Base-by-base conservation (phyloP, 2,329 filamentous ascomycete genomes). In the Xylaria sp. region DNA sequence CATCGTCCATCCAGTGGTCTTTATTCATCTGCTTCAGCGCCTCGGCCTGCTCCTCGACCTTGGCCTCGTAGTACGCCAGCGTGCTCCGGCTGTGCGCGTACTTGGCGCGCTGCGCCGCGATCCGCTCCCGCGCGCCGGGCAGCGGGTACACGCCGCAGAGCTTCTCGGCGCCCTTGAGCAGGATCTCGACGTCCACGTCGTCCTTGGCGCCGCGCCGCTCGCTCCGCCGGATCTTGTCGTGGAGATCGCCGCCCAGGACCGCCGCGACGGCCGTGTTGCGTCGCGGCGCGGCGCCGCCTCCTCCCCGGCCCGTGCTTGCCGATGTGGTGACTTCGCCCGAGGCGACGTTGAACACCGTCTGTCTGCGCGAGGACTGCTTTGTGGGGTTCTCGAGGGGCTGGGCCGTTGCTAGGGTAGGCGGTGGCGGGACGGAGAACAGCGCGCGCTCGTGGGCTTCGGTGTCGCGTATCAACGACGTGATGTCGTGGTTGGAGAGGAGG, bases 381-480 rank as follows among this genome's bases (percentile, higher is more conserved):
- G 81, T 73, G 39, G 80, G 78, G 76, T 82, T 79, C 82, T 84
- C 87, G 71, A 79, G 84, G 65, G 75, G 81, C 74, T 79, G 85
- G 80, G 78, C 84, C 71, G 77, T 81, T 60, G 76, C 83, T 50
- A 77, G 86, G 3, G 86, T 85, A 5, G 83, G 86, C 0, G 92
- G 89, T 0, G 92, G 90, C 0, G 95, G 94, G 0, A 97, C 91
- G 46, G 95, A 97, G 84, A 98, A 99, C 20, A 99, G 89, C 7
- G 95, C 95, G 76, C 94, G 92, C 81, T 99, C 96, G 82, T 98
- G 95, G 25, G 92, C 84, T 81, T 99, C 96, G 3, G 95, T 98
- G 80, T 99, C 96, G 70, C 96, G 92, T 77, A 99, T 98, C 57
- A 99, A 85, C 13, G 93, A 89, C 3, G 96, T 98, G 75, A 99